A percentile compares a stretch with the other conserved stretches of the same genome.
Conservation (phyloP, 2,329 filamentous ascomycete species). For the Fusarium dlaminii region DNA sequence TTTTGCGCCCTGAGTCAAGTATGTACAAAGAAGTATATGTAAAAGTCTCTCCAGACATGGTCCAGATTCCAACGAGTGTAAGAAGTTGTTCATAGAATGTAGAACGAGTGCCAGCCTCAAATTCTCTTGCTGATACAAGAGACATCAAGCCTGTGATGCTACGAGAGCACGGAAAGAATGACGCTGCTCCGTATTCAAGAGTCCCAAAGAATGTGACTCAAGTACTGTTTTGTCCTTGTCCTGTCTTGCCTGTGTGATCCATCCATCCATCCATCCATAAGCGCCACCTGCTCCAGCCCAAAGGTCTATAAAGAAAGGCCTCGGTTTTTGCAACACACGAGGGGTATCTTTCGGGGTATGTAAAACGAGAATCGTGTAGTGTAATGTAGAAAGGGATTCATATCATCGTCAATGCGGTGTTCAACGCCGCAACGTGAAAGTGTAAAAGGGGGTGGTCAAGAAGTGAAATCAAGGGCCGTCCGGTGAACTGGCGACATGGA, state of each 20-base stretch:
- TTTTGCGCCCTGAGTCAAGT: constrained; percentile 16
- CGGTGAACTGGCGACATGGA: constrained; percentile 11
- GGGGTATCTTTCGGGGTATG: constrained; percentile 45
- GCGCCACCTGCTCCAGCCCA: constrained; percentile 43
- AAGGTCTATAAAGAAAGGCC: constrained; percentile 39
- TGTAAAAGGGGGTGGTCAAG: constrained; percentile 11
- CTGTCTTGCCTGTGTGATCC: constrained; percentile 33
- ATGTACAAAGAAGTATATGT: constrained; percentile 43
- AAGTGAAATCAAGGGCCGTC: constrained; percentile 23
- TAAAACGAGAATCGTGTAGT: constrained; percentile 36
- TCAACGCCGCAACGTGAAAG: constrained; percentile 39
- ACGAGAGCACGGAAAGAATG: constrained; percentile 25
- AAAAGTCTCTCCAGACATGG: constrained; percentile 28
- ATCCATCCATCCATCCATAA: constrained; percentile 28
- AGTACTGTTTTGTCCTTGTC: constrained; percentile 23
- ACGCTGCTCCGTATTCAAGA: constrained; percentile 9
- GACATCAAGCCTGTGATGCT: constrained; percentile 41
- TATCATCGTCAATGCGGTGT: constrained; percentile 43
- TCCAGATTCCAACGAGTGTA: constrained; percentile 36
- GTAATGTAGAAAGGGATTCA: constrained; percentile 28
- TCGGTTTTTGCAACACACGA: constrained; percentile 36
- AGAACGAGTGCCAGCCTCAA: constrained; percentile 45
- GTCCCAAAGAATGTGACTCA: constrained; percentile 1
- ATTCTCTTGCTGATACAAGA: constrained; percentile 39
- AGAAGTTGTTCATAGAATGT: constrained; percentile 37